Conservation (phyloP, 2,329 filamentous ascomycete genomes). For the Colletotrichum gigasporum region DNA sequence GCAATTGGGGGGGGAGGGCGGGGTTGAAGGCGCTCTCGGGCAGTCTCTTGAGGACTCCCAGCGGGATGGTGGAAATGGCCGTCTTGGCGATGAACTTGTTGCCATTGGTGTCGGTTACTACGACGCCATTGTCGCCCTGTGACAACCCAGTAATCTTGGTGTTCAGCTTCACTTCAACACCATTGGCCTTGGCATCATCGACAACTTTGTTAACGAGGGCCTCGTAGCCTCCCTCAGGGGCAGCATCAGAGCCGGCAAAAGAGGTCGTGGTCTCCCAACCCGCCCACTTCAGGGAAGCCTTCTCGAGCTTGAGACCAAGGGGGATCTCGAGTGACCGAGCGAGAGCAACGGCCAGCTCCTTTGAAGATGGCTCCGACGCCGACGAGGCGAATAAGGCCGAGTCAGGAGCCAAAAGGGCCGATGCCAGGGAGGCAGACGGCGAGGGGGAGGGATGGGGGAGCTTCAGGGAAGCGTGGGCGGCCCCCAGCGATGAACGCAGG, state of each 20-base stretch:
- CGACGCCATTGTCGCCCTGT: background rate
- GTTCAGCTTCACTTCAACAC: slow-evolving; percentile 20
- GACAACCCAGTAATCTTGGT: slow-evolving; percentile 15
- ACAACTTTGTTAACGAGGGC: slow-evolving; percentile 19
- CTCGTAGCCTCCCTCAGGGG: slow-evolving; percentile 27
- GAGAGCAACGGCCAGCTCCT: slow-evolving; percentile 19
- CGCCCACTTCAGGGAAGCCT: slow-evolving; percentile 28
- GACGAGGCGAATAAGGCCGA: slow-evolving; percentile 14
- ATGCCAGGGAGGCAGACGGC: slow-evolving; percentile 20
- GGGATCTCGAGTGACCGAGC: slow-evolving; percentile 29
- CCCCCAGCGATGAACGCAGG: slow-evolving; percentile 18
- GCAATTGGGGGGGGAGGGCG: slow-evolving; percentile 15
- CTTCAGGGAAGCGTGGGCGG: slow-evolving; percentile 23
- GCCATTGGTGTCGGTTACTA: slow-evolving; percentile 18
- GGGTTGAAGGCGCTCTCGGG: slow-evolving; percentile 25
- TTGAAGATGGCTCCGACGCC: background rate
- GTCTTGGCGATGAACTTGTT: slow-evolving; percentile 29
- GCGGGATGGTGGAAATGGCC: slow-evolving; percentile 25
- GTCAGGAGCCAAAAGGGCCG: slow-evolving; percentile 11
- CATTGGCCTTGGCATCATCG: slow-evolving; percentile 22
- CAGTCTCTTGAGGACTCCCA: slow-evolving; percentile 25
- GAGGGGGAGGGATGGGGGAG: slow-evolving; percentile 18
- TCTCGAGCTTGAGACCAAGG: slow-evolving; percentile 27
- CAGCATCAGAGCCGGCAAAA: slow-evolving; percentile 27
- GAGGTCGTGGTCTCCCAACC: slow-evolving; percentile 21